phyloP scores from a whole-genome alignment of 2,329 filamentous ascomycete genomes.

The Fulvia fulva region DNA sequence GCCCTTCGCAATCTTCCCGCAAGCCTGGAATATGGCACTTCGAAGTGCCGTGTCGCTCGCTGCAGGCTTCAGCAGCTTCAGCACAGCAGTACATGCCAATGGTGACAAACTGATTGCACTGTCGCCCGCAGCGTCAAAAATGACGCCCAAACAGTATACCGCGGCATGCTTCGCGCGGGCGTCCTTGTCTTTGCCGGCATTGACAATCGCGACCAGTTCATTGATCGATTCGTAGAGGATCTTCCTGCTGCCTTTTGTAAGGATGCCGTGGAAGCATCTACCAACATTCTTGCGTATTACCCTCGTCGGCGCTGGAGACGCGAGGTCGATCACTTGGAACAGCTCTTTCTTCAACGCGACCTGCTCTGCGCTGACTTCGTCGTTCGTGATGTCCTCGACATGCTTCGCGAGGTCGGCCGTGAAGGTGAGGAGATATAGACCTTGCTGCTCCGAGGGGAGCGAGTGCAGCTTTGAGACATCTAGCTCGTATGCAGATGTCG shows the following conservation, averaged over 20 bases:
- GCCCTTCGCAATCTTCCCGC: slow-evolving; percentile 73
- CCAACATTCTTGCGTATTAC: slow-evolving; percentile 88
- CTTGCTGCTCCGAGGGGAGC: slow-evolving; percentile 89
- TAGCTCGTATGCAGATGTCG: slow-evolving; percentile 54
- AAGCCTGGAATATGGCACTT: slow-evolving; percentile 68
- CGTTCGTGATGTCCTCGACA: slow-evolving; percentile 67
- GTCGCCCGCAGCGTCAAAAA: slow-evolving; percentile 89
- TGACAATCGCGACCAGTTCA: slow-evolving; percentile 71
- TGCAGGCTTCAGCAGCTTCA: slow-evolving; percentile 77
- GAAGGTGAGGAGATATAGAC: slow-evolving; percentile 87
- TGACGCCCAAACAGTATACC: slow-evolving; percentile 77
- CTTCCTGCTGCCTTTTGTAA: slow-evolving; percentile 82
- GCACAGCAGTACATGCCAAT: slow-evolving; percentile 64
- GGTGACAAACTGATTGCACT: slow-evolving; percentile 82
- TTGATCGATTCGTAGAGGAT: slow-evolving; percentile 92
- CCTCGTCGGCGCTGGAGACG: slow-evolving; percentile 75
- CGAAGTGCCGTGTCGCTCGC: slow-evolving; percentile 77
- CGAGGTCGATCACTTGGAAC: slow-evolving; percentile 83
- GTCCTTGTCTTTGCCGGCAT: slow-evolving; percentile 76
- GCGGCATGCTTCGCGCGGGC: slow-evolving; percentile 80
- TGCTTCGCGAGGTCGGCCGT: slow-evolving; percentile 78
- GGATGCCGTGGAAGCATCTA: slow-evolving; percentile 75
- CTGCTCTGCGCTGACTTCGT: slow-evolving; percentile 84
- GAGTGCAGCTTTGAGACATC: slow-evolving; percentile 85
- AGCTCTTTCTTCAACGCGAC: slow-evolving; percentile 90